Conservation (phyloP, 192 early-diverging fungal genomes). For the Backusella tarrabulga region DNA sequence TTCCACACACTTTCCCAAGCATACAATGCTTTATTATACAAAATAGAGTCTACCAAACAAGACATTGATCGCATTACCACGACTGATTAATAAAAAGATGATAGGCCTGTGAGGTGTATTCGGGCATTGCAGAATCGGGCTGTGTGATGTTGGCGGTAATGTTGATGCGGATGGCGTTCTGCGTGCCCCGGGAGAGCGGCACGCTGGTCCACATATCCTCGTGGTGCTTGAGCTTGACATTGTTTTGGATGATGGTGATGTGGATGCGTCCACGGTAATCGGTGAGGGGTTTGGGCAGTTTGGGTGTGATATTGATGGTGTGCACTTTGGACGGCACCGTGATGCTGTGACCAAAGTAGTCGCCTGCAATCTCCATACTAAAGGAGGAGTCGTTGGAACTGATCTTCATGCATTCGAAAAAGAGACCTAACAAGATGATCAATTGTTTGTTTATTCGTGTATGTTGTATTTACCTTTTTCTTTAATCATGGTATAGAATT, state of each 20-base stretch:
- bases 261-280: constrained; percentile 8
- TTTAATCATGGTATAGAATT: background rate
- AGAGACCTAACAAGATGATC: background rate
- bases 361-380: background rate
- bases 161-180: constrained; percentile 18
- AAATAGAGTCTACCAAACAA: background rate
- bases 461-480: background rate
- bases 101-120: constrained; percentile 15
- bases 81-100: constrained; percentile 31
- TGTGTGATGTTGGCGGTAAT: constrained; percentile 18
- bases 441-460: background rate
- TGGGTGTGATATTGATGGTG: constrained; percentile 9
- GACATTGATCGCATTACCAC: constrained; percentile 37
- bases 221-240: constrained; percentile 4
- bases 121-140: background rate
- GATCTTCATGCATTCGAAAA: constrained; percentile 1
- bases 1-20: background rate
- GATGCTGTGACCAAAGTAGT: constrained; percentile 24
- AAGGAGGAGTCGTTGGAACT: constrained; percentile 2
- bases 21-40: background rate
- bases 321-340: constrained; percentile 14
- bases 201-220: constrained; percentile 7
- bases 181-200: constrained; percentile 7
- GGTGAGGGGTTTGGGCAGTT: background rate
- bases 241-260: constrained; percentile 11